Evolutionary conservation across 306 rosid species (phyloP).

Genomic region (Rosa rugosa): DNA sequence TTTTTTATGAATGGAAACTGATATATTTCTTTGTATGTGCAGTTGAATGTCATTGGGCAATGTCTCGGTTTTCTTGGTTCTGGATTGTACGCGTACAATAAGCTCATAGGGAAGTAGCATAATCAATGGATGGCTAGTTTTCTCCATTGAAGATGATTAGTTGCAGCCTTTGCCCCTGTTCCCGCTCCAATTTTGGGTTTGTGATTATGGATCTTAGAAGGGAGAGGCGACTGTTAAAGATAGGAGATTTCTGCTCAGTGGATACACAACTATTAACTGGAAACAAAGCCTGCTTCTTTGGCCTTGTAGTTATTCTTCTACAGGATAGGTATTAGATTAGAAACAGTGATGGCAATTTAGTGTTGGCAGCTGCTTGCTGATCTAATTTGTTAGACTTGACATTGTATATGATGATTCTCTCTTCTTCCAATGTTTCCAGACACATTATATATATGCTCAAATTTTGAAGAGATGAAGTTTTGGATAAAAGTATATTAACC

Average conservation of each 20-base stretch:
- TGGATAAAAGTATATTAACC: neutral
- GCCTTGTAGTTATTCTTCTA: neutral
- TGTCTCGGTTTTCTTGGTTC: slow-evolving; percentile 80
- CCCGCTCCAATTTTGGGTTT: slow-evolving; percentile 1
- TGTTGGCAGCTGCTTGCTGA: neutral
- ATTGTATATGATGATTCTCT: slow-evolving; percentile 26
- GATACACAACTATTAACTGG: slow-evolving; percentile 21
- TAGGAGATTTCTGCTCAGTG: slow-evolving; percentile 7
- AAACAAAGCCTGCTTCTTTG: slow-evolving; percentile 5
- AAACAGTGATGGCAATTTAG: slow-evolving; percentile 11
- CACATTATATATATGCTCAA: slow-evolving; percentile 7
- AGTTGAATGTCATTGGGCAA: slow-evolving; percentile 85
- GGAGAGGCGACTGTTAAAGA: neutral
- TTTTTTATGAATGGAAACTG: too few relatives aligned
- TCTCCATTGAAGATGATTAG: slow-evolving; percentile 14
- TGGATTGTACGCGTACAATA: slow-evolving; percentile 79
- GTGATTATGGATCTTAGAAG: neutral
- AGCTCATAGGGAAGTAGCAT: slow-evolving; percentile 68
- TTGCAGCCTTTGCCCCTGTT: neutral
- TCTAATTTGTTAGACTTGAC: slow-evolving; percentile 20
- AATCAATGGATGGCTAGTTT: slow-evolving; percentile 23
- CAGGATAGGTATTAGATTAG: slow-evolving; percentile 13
- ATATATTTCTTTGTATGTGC: slow-evolving; percentile 37
- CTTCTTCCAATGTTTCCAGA: slow-evolving; percentile 12
- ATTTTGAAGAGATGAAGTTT: neutral